Conservation (phyloP, 495 filamentous ascomycete genomes). For the Neurospora africana region DNA sequence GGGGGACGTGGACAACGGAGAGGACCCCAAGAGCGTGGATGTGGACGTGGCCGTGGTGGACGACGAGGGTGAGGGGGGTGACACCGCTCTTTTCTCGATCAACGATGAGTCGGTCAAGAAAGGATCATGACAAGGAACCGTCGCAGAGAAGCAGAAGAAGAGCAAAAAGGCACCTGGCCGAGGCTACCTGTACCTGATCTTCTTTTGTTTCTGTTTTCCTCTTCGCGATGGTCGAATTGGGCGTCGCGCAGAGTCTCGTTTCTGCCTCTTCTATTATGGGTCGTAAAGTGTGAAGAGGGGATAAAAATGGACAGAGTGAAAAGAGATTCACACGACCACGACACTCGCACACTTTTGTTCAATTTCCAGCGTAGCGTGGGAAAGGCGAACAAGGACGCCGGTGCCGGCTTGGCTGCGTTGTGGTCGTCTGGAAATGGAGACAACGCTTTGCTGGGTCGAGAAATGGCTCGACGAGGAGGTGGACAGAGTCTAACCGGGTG, state of each 20-base stretch:
- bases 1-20: not conserved
- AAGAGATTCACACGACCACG: not conserved
- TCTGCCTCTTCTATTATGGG: not conserved
- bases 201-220: not conserved
- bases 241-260: not conserved
- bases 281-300: not conserved
- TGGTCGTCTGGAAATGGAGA: not conserved
- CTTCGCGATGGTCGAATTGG: not conserved
- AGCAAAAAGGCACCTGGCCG: not conserved
- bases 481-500: not conserved
- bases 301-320: not conserved
- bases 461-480: not conserved
- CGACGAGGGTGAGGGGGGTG: constrained; percentile 11
- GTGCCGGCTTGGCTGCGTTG: not conserved
- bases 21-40: constrained; percentile 2
- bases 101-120: constrained; percentile 25
- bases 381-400: not conserved
- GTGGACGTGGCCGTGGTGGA: constrained; percentile 10
- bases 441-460: not conserved
- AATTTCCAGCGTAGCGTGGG: not conserved
- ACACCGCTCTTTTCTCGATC: constrained; percentile 30
- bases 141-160: not conserved
- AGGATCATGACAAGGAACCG: constrained; percentile 19
- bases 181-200: not conserved
- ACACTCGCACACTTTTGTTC: not conserved